Evolutionary conservation across 306 rosid genomes (phyloP).

Genomic region (Sicyos baderoa): DNA sequence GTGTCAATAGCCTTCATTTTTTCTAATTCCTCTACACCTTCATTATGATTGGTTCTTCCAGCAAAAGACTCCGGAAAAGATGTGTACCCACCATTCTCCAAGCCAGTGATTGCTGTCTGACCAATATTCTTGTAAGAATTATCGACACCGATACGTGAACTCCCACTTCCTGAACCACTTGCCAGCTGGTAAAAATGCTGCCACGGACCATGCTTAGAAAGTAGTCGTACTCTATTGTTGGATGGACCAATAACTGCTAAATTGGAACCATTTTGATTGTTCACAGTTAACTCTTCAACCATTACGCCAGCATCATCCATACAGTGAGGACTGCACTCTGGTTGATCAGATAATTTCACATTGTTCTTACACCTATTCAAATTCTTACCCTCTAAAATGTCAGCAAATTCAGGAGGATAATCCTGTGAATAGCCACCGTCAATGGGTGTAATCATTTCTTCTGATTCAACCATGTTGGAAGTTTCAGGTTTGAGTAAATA

Average conservation of each 20-base stretch:
- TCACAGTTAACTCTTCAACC: constrained; percentile 59
- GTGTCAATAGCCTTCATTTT: constrained; percentile 26
- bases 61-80: constrained; percentile 40
- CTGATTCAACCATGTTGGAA: constrained; percentile 32
- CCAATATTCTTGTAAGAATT: constrained; percentile 34
- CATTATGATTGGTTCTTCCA: constrained; percentile 39
- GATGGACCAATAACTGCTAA: constrained; percentile 57
- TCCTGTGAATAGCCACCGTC: constrained; percentile 26
- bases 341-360: constrained; percentile 36
- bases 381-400: constrained; percentile 34
- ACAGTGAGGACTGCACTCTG: constrained; percentile 21
- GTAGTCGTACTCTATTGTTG: constrained; percentile 36
- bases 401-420: constrained; percentile 34
- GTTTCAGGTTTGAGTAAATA: constrained; percentile 31
- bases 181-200: constrained; percentile 56
- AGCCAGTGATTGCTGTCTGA: constrained; percentile 35
- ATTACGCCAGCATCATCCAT: constrained; percentile 34
- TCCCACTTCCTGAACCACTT: constrained; percentile 29
- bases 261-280: constrained; percentile 42
- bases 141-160: constrained; percentile 22
- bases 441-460: constrained; percentile 35
- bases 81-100: constrained; percentile 43
- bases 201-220: constrained; percentile 46
- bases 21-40: constrained; percentile 40
- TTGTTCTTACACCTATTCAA: constrained; percentile 24